Conservation (phyloP, 768 basidiomycete genomes). For the Imleria badia region DNA sequence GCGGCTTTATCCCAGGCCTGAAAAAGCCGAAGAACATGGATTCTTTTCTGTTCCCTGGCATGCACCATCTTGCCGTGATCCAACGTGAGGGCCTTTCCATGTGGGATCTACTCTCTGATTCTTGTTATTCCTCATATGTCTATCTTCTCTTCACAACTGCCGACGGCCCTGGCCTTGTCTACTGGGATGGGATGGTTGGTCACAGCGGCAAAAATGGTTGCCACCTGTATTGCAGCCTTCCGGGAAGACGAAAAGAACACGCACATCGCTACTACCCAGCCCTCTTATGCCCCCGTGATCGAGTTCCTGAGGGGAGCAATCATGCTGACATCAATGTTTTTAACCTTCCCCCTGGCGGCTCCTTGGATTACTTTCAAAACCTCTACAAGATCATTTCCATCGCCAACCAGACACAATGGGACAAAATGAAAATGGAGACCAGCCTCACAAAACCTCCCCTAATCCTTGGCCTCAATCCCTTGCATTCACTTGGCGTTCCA, state of each 20-base stretch:
- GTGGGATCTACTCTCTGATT: background rate
- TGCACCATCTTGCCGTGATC: background rate
- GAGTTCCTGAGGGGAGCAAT: too few species aligned
- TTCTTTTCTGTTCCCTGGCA: constrained; percentile 1
- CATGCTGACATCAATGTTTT: constrained; percentile 33
- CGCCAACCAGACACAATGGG: constrained; percentile 26
- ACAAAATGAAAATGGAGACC: constrained; percentile 21
- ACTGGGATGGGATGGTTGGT: constrained; percentile 36
- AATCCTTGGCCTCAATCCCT: too few species aligned
- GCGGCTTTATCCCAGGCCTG: background rate
- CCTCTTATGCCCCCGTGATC: too few species aligned
- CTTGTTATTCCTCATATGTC: background rate
- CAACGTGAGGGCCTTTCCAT: background rate
- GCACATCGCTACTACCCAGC: too few species aligned
- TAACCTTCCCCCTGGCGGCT: constrained; percentile 6
- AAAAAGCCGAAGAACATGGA: constrained; percentile 2
- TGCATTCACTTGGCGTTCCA: too few species aligned
- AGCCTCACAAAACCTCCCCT: too few species aligned
- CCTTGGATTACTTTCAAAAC: background rate
- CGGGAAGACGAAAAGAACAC: constrained; percentile 20
- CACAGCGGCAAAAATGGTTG: constrained; percentile 38
- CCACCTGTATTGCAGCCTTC: constrained; percentile 29
- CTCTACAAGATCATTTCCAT: background rate
- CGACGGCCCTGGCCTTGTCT: constrained; percentile 28
- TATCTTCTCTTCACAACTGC: constrained; percentile 17